Conservation (phyloP, 2,329 filamentous ascomycete species). For the Scortechinia acanthostroma region DNA sequence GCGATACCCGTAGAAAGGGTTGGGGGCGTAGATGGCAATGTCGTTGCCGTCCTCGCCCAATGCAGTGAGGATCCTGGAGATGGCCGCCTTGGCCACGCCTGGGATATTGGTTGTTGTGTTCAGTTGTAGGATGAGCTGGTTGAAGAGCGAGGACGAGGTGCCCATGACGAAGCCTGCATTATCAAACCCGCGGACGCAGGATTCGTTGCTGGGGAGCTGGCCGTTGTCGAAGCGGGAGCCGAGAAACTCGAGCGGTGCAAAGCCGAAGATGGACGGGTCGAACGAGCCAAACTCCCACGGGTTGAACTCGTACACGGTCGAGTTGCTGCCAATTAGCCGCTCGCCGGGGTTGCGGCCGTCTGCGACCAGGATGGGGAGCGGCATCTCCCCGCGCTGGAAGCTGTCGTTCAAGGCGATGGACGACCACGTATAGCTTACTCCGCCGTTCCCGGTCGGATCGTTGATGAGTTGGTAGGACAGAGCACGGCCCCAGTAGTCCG, state of each 20-base stretch:
- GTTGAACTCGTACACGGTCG: conserved; percentile 72
- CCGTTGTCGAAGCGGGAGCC: conserved; percentile 68
- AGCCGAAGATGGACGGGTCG: conserved; percentile 67
- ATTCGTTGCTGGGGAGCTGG: conserved; percentile 38
- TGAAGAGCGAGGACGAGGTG: conserved; percentile 80
- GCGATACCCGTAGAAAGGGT: conserved; percentile 68
- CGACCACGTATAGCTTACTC: conserved; percentile 63
- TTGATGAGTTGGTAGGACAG: conserved; percentile 64
- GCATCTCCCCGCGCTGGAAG: conserved; percentile 56
- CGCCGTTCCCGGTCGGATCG: conserved; percentile 53
- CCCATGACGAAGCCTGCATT: conserved; percentile 79
- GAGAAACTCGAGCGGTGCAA: conserved; percentile 63
- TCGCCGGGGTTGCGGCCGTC: conserved; percentile 61
- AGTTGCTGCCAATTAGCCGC: conserved; percentile 55
- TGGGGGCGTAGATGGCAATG: conserved; percentile 68
- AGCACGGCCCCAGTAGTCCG: conserved; percentile 65
- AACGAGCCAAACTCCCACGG: conserved; percentile 75
- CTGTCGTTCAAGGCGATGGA: conserved; percentile 56
- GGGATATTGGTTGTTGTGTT: conserved; percentile 37
- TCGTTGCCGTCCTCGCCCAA: conserved; percentile 60
- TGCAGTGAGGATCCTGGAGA: conserved; percentile 39
- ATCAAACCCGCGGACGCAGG: conserved; percentile 75
- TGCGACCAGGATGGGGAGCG: conserved; percentile 68
- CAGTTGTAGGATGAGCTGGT: conserved; percentile 64
- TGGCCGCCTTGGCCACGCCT: conserved; percentile 37